These are phyloP conservation scores for Simplicillium aogashimaense DNA, from an alignment of 2,329 filamentous ascomycete genomes.

Conservation along the genomic window DNA sequence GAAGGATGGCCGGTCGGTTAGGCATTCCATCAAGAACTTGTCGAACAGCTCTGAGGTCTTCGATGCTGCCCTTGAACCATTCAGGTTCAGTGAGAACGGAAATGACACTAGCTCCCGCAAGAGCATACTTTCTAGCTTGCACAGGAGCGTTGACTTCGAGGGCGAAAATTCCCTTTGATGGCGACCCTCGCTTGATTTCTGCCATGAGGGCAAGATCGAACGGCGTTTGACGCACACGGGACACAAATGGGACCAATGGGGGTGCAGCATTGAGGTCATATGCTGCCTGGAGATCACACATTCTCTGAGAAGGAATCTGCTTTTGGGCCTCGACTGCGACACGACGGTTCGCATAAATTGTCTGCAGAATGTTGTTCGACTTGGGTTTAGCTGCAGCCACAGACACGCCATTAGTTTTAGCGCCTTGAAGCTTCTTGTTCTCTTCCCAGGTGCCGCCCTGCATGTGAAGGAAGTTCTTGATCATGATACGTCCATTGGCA, in stretches of 20 bases:
- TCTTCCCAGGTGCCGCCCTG: conserved; percentile 87
- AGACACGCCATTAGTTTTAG: conserved; percentile 15
- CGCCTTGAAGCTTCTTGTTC: conserved; percentile 49
- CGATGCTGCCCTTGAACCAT: conserved; percentile 98
- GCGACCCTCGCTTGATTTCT: conserved; percentile 93
- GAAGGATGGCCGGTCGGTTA: conserved; percentile 80
- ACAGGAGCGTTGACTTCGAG: conserved; percentile 78
- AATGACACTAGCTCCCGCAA: conserved; percentile 91
- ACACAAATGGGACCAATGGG: conserved; percentile 70
- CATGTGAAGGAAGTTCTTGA: conserved; percentile 84
- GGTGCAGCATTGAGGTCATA: conserved; percentile 80
- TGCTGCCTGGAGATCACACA: conserved; percentile 73
- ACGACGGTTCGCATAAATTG: conserved; percentile 78
- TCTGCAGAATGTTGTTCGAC: conserved; percentile 78
- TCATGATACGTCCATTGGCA: conserved; percentile 77
- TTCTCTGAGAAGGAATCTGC: conserved; percentile 72
- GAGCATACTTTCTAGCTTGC: conserved; percentile 84
- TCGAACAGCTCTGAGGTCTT: conserved; percentile 79
- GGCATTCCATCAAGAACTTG: conserved; percentile 85
- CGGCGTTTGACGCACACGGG: conserved; percentile 69
- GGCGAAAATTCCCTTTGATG: conserved; percentile 91
- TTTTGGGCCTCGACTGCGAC: conserved; percentile 72
- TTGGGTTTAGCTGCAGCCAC: conserved; percentile 30
- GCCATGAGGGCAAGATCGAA: conserved; percentile 92
- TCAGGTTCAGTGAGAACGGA: conserved; percentile 97